Evolutionary conservation across 352 stramenopile species (phyloP), one percentile per base, ranked within the genome.

Genomic region (Globisporangium cystogenes): DNA sequence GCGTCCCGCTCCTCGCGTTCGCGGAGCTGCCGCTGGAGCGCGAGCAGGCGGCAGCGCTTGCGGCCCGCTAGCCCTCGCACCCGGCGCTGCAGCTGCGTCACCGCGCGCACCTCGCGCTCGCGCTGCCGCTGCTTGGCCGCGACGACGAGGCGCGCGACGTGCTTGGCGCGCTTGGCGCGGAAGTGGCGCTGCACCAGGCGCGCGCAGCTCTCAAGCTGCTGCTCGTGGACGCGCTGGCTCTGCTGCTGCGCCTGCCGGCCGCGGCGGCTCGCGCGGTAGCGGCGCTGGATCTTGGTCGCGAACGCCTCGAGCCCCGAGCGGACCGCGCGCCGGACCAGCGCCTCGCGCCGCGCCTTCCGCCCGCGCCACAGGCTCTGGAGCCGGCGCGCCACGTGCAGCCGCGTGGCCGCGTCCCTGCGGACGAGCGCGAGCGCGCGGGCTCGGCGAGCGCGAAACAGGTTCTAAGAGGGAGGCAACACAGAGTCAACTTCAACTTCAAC

Each of bases 341-440:
- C 63, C 46, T 79, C 54, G 51, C 78, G 71, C 11, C 77, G 64
- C 6, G 68, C 72, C 40, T 73, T 60, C 1, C 75, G 67, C 0
- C 75, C 79, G 36, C 82, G 68, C 79, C 79, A 93, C 20, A 82
- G 58, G 48, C 74, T 88, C 45, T 93, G 82, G n/a, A 93, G 49
- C 6, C 55, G 61, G 0, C 74, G 59, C 41, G 70, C 69, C 0
- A 89, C 77, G 51, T 68, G 72, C 24, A 78, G 42, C 0, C 65
- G 66, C 15, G 62, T 53, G 0, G 72, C 62, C 11, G 72, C 62
- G 51, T 89, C 75, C 26, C 67, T 66, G 31, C 69, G 55, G 12
- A 60, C 27, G 5, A 67, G 20, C 0, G 68, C 68, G 7, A 67
- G 51, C 24, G 60, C 57, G 14, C 61, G 59, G 12, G 79, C 79